Evolutionary conservation across 73 alveolate genomes (phyloP), one percentile per base, ranked within the genome.

Genomic region (Symbiodinium natans): DNA sequence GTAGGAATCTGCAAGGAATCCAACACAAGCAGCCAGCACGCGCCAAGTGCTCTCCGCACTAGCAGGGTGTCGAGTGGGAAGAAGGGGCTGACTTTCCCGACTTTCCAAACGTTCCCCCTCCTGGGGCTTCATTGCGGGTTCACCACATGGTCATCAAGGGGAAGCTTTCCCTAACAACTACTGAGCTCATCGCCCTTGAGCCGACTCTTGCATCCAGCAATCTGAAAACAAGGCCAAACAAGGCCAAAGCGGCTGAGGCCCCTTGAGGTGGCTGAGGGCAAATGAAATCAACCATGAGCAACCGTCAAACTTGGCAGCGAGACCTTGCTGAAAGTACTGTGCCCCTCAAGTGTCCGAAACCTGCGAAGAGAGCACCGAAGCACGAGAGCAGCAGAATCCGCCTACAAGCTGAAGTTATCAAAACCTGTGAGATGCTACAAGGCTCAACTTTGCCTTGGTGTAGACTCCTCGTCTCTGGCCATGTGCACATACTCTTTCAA

Each of bases 1-100:
- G 43, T 93, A 93, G 52, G 99, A 71, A 38, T 93, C 99, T 25
- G 99, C 93, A 39, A 93, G 74, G n/a, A 93, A 93, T 2, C 99
- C 99, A 41, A 54, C 56, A 27, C 92, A 73, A 43, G 92, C 82
- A 34, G 92, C 98, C 98, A 43, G 39, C 48, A 89, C 41, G 27
- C 86, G 42, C 86, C 86, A 75, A 31, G 86, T 25, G 41, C 63
- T 10, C 38, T 15, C 77, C 77, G 40, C 77, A 21, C 25, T 38
- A 42, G 4, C 48, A 6, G 23, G 29, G n/a, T 36, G 40, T 68
- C 84, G 54, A 2, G n/a, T 31, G 21, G 63, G 33, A 19, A 88
- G 33, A 42, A 88, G 71, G 2, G 95, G 95, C 95, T 31, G 83
- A 5, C 41, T 77, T n/a, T n/a, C n/a, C n/a, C n/a, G n/a, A n/a